Evolutionary conservation across 345 rosid species (phyloP).

Genomic region (Euclidium syriacum): DNA sequence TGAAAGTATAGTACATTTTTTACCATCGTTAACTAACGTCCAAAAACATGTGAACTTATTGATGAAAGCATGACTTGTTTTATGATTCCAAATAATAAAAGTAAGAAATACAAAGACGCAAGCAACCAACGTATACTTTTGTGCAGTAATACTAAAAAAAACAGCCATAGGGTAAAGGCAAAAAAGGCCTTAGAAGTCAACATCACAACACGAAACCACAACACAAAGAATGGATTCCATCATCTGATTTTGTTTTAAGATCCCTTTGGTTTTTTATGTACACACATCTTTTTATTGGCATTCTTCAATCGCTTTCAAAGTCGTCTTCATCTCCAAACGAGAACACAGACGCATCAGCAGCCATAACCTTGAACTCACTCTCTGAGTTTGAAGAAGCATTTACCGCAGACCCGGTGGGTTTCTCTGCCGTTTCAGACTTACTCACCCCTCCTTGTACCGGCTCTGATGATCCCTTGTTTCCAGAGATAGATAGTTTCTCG

Average conservation of each 20-base stretch:
- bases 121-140: conserved; percentile 8
- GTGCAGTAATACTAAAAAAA: conserved; percentile 1
- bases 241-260: conserved; percentile 14
- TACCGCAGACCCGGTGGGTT: conserved; percentile 22
- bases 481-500: conserved; percentile 43
- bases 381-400: conserved; percentile 28
- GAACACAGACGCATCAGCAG: conserved; percentile 87
- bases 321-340: conserved; percentile 75
- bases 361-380: conserved; percentile 71
- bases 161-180: not conserved
- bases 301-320: conserved; percentile 60
- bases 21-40: not conserved
- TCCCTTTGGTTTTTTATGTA: conserved; percentile 14
- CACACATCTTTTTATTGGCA: not conserved
- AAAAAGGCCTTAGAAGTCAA: not conserved
- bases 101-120: not conserved
- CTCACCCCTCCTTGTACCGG: conserved; percentile 13
- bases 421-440: conserved; percentile 21
- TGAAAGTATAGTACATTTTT: not conserved
- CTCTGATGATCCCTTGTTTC: conserved; percentile 30
- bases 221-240: conserved; percentile 20
- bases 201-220: conserved; percentile 22
- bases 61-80: not conserved
- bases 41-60: not conserved
- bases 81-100: conserved; percentile 1